Base-by-base conservation (phyloP, 1,139 yeast genomes). In the Taphrina confusa region DNA sequence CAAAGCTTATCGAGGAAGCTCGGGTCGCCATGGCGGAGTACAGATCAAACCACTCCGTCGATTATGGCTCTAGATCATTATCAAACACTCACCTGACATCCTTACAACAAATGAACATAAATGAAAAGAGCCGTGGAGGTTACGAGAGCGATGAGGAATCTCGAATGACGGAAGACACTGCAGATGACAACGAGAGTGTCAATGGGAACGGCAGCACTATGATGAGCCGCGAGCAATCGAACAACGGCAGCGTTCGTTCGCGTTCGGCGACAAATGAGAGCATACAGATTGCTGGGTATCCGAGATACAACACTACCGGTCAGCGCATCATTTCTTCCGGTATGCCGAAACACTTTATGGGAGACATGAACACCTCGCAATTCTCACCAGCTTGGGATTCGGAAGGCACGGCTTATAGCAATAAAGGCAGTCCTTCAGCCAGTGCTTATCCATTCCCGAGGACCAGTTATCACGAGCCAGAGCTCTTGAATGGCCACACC, bases 141-240 rank as follows among this genome's bases (percentile, higher is more conserved):
- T 49, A 57, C 31, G 62, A 60, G 11, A 37, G 46, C 8, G 61
- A 57, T 12, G 60, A 46, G 14, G 55, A 45, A 14, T 60, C 50
- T 16, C 54, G 47, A 16, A 46, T 33, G 39, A 45, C 57, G 4
- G 56, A 47, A 30, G 60, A 54, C 12, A 60, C 56, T 6, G 37
- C 34, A 25, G 62, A 60, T 14, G 57, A 46, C 33, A 27, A 44
- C 18, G 58, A 44, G 25, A 42, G 51, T 33, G 18, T 39, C 27
- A 55, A 39, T 25, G 52, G 59, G 22, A 55, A 39, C 31, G 52
- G 59, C 30, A 46, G 57, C 23, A 44, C 52, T 6, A 49, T 55
- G 34, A 60, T 55, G 50, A 60, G 60, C 37, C 59, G 60, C 1
- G 60, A 46, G 16, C 45, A 30, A 23, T 54, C 60, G 27, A 42